Percentiles rank a stretch among this genome's conserved stretches.
Evolutionary conservation across 2,329 filamentous ascomycete species (phyloP).

Genomic region (Parastagonospora avenae): DNA sequence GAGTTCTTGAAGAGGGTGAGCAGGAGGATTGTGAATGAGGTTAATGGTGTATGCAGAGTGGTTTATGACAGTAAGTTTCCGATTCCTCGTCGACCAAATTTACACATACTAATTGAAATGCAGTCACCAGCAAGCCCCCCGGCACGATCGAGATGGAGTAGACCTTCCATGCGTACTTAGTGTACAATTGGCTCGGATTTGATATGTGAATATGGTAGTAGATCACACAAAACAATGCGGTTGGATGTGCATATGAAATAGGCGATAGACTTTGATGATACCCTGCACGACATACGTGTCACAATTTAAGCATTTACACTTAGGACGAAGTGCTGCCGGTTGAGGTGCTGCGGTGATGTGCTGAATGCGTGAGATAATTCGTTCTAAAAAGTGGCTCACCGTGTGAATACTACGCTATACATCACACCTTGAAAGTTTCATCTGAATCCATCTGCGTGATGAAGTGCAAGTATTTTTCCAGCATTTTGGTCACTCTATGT

Average conservation of each 20-base stretch:
- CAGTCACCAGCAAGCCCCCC: constrained; percentile 68
- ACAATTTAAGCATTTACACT: constrained; percentile 2
- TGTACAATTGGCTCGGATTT: too few relatives aligned
- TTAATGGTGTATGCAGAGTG: constrained; percentile 73
- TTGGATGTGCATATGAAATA: constrained; percentile 14
- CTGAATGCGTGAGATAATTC: background rate
- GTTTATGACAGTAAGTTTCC: constrained; percentile 66
- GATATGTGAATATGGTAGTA: background rate
- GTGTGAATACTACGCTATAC: background rate
- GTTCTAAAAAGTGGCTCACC: background rate
- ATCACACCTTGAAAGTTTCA: background rate
- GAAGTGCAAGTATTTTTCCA: background rate
- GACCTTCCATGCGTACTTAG: background rate
- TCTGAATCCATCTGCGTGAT: background rate
- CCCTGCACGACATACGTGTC: constrained; percentile 20
- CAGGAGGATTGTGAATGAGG: constrained; percentile 75
- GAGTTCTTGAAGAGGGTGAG: constrained; percentile 69
- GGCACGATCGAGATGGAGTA: constrained; percentile 79
- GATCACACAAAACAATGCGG: background rate
- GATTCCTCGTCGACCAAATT: background rate
- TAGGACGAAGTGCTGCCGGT: constrained; percentile 28
- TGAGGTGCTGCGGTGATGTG: background rate
- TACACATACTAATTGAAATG: constrained; percentile 22
- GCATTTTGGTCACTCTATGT: background rate
- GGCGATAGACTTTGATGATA: constrained; percentile 34